Conservation (phyloP, 345 rosid species). For the Firmiana major region DNA sequence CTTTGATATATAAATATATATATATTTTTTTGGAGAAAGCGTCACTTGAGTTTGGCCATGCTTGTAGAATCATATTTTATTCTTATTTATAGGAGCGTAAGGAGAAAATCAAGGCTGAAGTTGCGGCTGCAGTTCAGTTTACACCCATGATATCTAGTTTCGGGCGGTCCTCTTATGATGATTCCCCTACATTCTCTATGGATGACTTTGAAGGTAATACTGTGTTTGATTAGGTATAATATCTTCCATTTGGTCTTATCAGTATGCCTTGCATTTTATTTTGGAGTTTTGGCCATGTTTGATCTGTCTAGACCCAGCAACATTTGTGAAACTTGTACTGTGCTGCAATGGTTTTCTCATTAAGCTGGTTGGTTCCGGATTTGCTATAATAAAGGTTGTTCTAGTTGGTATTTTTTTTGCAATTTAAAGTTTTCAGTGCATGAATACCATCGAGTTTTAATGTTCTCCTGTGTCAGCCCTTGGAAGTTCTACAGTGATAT, state of each 20-base stretch:
- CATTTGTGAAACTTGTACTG: background rate
- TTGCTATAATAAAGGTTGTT: background rate
- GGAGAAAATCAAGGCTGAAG: slow-evolving; percentile 84
- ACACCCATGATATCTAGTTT: slow-evolving; percentile 39
- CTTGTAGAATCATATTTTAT: slow-evolving; percentile 21
- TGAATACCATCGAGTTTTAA: background rate
- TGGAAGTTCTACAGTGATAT: slow-evolving; percentile 46
- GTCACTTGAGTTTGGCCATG: background rate
- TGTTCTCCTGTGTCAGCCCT: slow-evolving; percentile 42
- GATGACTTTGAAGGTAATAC: slow-evolving; percentile 83
- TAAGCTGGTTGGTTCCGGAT: background rate
- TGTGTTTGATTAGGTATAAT: background rate
- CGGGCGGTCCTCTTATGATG: slow-evolving; percentile 36
- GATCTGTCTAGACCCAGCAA: background rate
- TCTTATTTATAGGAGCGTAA: slow-evolving; percentile 54
- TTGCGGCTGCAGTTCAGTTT: slow-evolving; percentile 42
- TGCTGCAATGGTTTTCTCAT: background rate
- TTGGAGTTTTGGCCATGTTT: background rate
- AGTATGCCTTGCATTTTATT: background rate
- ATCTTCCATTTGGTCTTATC: background rate
- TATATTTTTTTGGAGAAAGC: background rate
- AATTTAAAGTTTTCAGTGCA: slow-evolving; percentile 2
- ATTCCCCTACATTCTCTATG: slow-evolving; percentile 61
- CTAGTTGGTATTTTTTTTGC: background rate
- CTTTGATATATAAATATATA: too few relatives aligned